Evolutionary conservation across 192 early-diverging fungal genomes (phyloP).

Genomic region (Obelidium mucronatum): DNA sequence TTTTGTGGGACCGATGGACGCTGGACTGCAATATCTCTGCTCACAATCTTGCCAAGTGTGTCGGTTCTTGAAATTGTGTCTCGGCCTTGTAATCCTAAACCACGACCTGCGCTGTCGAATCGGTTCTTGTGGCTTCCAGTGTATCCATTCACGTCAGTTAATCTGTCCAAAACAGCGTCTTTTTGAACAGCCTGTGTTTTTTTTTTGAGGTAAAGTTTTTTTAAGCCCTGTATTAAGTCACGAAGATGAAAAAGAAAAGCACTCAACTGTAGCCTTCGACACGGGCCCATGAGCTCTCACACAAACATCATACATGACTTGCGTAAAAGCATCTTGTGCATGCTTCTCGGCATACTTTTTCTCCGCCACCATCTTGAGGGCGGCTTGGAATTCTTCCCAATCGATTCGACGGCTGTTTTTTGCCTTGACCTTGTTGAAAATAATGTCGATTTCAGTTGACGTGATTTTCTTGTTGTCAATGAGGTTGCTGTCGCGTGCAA

Average conservation of each 20-base stretch:
- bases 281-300: constrained; percentile 16
- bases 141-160: constrained; percentile 53
- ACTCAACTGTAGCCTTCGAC: constrained; percentile 1
- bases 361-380: constrained; percentile 47
- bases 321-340: constrained; percentile 42
- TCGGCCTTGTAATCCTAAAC: constrained; percentile 56
- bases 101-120: constrained; percentile 58
- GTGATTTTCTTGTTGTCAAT: constrained; percentile 56
- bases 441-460: constrained; percentile 62
- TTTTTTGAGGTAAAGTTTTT: not conserved
- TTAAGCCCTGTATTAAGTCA: constrained; percentile 5
- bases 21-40: constrained; percentile 30
- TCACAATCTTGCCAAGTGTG: constrained; percentile 43
- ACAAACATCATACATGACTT: constrained; percentile 35
- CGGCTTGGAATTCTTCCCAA: constrained; percentile 53
- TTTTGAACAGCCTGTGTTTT: constrained; percentile 43
- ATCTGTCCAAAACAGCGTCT: constrained; percentile 47
- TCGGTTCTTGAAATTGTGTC: constrained; percentile 45
- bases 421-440: constrained; percentile 66
- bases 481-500: constrained; percentile 54
- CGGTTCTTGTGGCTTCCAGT: constrained; percentile 65
- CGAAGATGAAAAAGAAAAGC: constrained; percentile 24
- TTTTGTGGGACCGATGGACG: not conserved
- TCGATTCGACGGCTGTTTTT: constrained; percentile 55
- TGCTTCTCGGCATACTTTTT: constrained; percentile 56